These are phyloP conservation scores for Fusarium torreyae DNA, from an alignment of 2,329 filamentous ascomycete species.

Conservation along the genomic window DNA sequence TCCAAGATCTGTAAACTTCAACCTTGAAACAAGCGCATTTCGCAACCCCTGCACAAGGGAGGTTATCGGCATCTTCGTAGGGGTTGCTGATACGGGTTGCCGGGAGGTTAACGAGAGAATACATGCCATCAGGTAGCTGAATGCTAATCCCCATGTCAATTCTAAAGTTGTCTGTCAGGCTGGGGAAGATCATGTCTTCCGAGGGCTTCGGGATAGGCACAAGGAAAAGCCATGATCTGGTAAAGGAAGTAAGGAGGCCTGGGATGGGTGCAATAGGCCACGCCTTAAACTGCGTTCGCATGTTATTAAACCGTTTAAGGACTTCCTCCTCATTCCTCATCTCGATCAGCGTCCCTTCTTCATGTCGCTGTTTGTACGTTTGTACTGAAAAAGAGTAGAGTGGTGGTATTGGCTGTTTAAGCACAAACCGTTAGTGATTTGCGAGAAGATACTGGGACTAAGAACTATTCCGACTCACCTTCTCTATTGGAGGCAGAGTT, in stretches of 20 bases:
- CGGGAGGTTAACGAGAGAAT: constrained; percentile 48
- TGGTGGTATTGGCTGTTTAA: constrained; percentile 23
- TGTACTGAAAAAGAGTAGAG: constrained; percentile 45
- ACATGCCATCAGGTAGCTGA: constrained; percentile 35
- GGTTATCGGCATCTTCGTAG: constrained; percentile 44
- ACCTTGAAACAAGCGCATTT: constrained; percentile 55
- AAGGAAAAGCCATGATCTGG: constrained; percentile 53
- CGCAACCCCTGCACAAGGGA: constrained; percentile 19
- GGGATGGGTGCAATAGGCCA: constrained; percentile 54
- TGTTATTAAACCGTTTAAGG: constrained; percentile 49
- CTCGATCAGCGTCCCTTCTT: constrained; percentile 54
- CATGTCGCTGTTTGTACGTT: constrained; percentile 49
- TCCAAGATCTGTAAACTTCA: constrained; percentile 53
- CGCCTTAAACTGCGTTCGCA: constrained; percentile 34
- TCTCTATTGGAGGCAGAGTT: neutral
- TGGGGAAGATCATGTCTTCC: constrained; percentile 48
- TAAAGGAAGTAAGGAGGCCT: constrained; percentile 49
- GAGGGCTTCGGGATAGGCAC: constrained; percentile 45
- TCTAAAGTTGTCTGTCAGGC: constrained; percentile 48
- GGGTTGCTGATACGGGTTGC: constrained; percentile 52
- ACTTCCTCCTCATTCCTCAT: constrained; percentile 52
- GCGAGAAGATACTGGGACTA: neutral
- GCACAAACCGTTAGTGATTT: constrained; percentile 18
- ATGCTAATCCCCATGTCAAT: constrained; percentile 49
- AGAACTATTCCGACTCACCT: constrained; percentile 13